phyloP scores from a whole-genome alignment of 768 basidiomycete genomes.

The Pisolithus marmoratus region DNA sequence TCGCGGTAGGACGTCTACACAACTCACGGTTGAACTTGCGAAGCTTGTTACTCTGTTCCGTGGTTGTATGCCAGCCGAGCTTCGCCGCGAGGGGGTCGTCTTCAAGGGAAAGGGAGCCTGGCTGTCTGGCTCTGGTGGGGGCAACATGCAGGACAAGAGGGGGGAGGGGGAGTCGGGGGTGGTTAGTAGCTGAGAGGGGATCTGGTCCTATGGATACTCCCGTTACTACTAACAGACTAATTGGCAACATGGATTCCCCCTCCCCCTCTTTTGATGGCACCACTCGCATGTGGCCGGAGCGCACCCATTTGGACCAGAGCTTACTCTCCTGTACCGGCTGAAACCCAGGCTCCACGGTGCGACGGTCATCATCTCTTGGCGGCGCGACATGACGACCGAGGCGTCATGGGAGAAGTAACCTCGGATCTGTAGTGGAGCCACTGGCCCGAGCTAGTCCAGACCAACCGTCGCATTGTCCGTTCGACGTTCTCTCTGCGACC shows the following conservation, averaged over 20 bases:
- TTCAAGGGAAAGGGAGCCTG: neutral
- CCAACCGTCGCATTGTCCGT: too few relatives aligned
- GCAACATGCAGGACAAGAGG: constrained; percentile 12
- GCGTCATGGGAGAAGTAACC: too few relatives aligned
- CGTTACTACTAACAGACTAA: too few relatives aligned
- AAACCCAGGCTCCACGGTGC: too few relatives aligned
- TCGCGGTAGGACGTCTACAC: neutral
- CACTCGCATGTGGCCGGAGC: neutral
- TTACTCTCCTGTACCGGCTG: too few relatives aligned
- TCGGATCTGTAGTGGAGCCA: too few relatives aligned
- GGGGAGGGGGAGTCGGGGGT: neutral
- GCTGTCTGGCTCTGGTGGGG: neutral
- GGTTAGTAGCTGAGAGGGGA: neutral
- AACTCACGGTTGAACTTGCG: constrained; percentile 20
- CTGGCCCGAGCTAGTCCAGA: too few relatives aligned
- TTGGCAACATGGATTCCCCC: neutral
- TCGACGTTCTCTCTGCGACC: too few relatives aligned
- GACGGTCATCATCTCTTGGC: too few relatives aligned
- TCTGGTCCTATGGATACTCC: too few relatives aligned
- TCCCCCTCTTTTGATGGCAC: neutral
- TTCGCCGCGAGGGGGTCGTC: neutral
- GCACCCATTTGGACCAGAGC: too few relatives aligned
- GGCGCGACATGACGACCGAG: too few relatives aligned
- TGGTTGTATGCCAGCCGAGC: constrained; percentile 10
- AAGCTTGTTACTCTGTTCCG: constrained; percentile 22